Base-by-base conservation (phyloP, 331 rosid species). In the Arachis monticola region DNA sequence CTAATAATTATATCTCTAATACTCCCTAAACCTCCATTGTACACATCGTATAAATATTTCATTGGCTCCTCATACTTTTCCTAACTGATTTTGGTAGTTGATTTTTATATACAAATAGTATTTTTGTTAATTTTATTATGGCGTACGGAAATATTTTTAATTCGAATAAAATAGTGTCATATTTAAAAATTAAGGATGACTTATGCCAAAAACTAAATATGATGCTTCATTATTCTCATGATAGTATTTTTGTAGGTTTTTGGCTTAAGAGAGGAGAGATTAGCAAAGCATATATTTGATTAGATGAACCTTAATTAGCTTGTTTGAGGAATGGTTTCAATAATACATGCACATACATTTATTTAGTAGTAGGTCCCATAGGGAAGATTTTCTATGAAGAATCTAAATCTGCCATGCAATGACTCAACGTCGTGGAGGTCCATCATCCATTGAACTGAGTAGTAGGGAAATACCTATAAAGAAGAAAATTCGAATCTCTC, bases 351-450 rank as follows among this genome's bases (percentile, higher is more conserved):
- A 27, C 30, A 38, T 38, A 2, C 4, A 3, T 38, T 4, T 38
- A 38, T 38, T 38, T 38, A 38, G 4, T 55, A 75, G 59, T 40
- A 45, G 88, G 86, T 74, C 89, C 76, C 75, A 53, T 14, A 50
- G 10, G 38, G 72, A 85, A 86, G 88, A 89, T 83, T 80, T 85
- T 70, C 88, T 27, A 44, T 91, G 67, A 70, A 41, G 70, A 77
- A 41, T 79, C 75, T 3, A 46, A 44, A 78, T 69, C 50, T 35
- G 9, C 67, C 60, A 70, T 79, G 79, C 72, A 63, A 67, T 55
- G 42, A 59, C 40, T 78, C 32, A 60, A 69, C 61, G 12, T 30
- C 65, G 64, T 64, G 75, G 80, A 71, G 60, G 72, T 70, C 73
- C 67, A 65, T 12, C 22, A 55, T 76, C 81, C 80, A 79, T 44